These are phyloP conservation scores for Camelina laxa DNA, from an alignment of 345 rosid species.

Conservation along the genomic window DNA sequence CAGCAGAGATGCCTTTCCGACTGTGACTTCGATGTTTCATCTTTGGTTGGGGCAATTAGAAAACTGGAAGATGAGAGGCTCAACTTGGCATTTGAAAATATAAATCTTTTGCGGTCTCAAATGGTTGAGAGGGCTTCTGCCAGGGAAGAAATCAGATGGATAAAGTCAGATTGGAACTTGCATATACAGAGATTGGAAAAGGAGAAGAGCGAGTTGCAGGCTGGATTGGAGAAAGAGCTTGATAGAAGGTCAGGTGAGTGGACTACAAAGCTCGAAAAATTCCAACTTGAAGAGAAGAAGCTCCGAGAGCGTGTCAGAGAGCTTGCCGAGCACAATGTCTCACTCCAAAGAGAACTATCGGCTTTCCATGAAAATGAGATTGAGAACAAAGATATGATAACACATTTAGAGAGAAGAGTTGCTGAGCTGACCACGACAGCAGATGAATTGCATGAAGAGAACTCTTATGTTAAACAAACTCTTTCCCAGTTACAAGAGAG, in stretches of 20 bases:
- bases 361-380: conserved; percentile 69
- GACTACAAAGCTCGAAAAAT: conserved; percentile 84
- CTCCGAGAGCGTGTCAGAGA: conserved; percentile 94
- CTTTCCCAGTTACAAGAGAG: conserved; percentile 65
- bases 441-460: conserved; percentile 61
- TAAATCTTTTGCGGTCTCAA: conserved; percentile 62
- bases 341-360: conserved; percentile 86
- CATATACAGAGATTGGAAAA: conserved; percentile 64
- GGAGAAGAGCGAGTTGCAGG: conserved; percentile 81
- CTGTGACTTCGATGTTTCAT: conserved; percentile 63
- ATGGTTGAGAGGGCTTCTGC: conserved; percentile 67
- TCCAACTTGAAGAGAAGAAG: conserved; percentile 83
- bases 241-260: conserved; percentile 97
- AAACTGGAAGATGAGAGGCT: conserved; percentile 68
- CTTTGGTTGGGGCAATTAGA: conserved; percentile 63
- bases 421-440: conserved; percentile 58
- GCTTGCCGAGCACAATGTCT: conserved; percentile 95
- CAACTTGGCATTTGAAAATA: conserved; percentile 75
- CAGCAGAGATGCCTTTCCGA: conserved; percentile 61
- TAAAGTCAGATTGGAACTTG: conserved; percentile 64
- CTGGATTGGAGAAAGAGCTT: conserved; percentile 86
- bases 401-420: conserved; percentile 64
- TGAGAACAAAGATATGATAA: conserved; percentile 62
- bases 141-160: conserved; percentile 64
- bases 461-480: conserved; percentile 53